A percentile compares a stretch with the other conserved stretches of the same genome.
These are phyloP conservation scores for Hyphochytrium catenoides DNA, from an alignment of 352 stramenopile genomes.

Conservation along the genomic window DNA sequence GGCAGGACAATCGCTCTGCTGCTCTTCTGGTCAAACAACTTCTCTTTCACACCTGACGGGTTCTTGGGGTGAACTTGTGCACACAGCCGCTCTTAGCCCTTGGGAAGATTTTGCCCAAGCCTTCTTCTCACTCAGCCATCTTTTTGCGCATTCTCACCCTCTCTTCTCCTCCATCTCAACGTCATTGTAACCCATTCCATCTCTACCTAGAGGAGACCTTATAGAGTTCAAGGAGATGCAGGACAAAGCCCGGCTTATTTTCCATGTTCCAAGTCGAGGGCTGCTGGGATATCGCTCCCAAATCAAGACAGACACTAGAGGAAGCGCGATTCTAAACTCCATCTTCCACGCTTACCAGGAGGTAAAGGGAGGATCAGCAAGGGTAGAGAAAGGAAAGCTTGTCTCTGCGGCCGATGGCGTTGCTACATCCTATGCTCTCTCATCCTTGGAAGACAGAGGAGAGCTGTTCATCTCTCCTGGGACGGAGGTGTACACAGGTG, in stretches of 20 bases:
- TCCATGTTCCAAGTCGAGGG: slow-evolving; percentile 83
- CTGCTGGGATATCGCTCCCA: slow-evolving; percentile 87
- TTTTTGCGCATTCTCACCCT: too few species aligned
- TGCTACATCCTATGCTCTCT: slow-evolving; percentile 71
- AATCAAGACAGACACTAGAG: slow-evolving; percentile 82
- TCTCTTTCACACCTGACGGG: too few species aligned
- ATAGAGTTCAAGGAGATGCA: slow-evolving; percentile 72
- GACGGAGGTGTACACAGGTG: slow-evolving; percentile 42
- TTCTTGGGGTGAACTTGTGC: too few species aligned
- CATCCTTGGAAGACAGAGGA: slow-evolving; percentile 69
- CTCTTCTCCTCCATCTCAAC: too few species aligned
- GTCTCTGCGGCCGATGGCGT: slow-evolving; percentile 39
- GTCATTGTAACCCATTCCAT: too few species aligned
- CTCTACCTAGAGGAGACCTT: slow-evolving; percentile 21
- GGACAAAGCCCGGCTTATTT: slow-evolving; percentile 77
- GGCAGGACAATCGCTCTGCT: too few species aligned
- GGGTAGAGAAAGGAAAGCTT: slow-evolving; percentile 53
- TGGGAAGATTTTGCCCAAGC: too few species aligned
- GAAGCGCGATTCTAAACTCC: slow-evolving; percentile 87
- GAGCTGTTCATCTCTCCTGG: slow-evolving; percentile 86
- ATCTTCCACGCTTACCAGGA: slow-evolving; percentile 86
- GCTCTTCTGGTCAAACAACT: too few species aligned
- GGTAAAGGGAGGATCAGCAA: slow-evolving; percentile 31
- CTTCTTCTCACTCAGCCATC: too few species aligned
- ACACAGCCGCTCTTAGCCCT: too few species aligned